Percentiles rank a stretch among this genome's conserved stretches.
These are phyloP conservation scores for Monosporascus sp. DNA, from an alignment of 2,329 filamentous ascomycete species.

Conservation along the genomic window DNA sequence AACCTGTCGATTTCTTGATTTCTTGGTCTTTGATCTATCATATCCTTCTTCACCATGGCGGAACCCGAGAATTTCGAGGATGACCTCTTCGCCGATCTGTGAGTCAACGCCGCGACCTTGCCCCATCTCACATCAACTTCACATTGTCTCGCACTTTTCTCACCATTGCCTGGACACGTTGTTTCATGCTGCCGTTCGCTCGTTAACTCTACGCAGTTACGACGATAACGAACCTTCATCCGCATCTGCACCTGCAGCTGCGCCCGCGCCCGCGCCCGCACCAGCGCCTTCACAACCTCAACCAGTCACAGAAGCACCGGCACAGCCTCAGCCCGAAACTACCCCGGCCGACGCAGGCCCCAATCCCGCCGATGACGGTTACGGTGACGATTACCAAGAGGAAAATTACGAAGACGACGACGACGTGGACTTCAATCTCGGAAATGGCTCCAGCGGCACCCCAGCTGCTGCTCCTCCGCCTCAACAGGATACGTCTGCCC, in stretches of 20 bases:
- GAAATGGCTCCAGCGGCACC: constrained; percentile 34
- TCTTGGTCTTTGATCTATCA: background rate
- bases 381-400: constrained; percentile 39
- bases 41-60: constrained; percentile 53
- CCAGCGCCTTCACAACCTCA: constrained; percentile 17
- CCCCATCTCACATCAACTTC: no score
- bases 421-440: constrained; percentile 55
- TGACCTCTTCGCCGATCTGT: constrained; percentile 95
- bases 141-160: no score
- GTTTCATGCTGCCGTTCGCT: constrained; percentile 3
- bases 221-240: constrained; percentile 58
- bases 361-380: constrained; percentile 26
- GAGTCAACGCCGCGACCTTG: constrained; percentile 34
- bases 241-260: constrained; percentile 26
- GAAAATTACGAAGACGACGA: constrained; percentile 48
- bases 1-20: no score
- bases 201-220: constrained; percentile 42
- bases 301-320: constrained; percentile 26
- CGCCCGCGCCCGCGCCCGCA: constrained; percentile 15
- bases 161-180: background rate
- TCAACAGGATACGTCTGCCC: constrained; percentile 30
- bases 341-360: constrained; percentile 22
- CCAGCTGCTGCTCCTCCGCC: constrained; percentile 20
- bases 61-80: constrained; percentile 82
- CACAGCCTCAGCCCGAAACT: constrained; percentile 27